Percentiles rank a stretch among this genome's conserved stretches.
These are phyloP conservation scores for Chrysopogon serrulatus DNA, from an alignment of 176 grass and related monocot species.

Conservation along the genomic window DNA sequence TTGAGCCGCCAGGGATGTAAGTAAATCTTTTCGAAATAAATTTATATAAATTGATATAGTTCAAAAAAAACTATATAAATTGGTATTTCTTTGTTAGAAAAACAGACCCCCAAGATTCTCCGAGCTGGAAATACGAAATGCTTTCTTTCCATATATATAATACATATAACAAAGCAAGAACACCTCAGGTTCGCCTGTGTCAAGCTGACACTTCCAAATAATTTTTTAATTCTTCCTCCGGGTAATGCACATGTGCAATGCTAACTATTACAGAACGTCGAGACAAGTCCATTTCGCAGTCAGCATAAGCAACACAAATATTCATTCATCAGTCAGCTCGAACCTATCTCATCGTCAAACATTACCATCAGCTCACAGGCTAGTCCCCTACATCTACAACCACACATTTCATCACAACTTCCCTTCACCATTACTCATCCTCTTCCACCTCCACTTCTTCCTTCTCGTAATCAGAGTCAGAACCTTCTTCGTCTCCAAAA, in stretches of 20 bases:
- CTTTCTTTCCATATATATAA: too few species aligned
- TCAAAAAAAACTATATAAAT: not conserved
- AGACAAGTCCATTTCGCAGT: not conserved
- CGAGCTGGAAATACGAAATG: not conserved
- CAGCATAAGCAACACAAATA: not conserved
- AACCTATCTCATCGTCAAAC: not conserved
- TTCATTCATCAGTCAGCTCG: not conserved
- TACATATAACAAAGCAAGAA: not conserved
- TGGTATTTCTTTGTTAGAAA: too few species aligned
- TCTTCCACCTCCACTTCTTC: slow-evolving; percentile 46
- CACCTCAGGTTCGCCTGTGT: not conserved
- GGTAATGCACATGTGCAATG: not conserved
- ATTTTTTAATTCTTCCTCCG: not conserved
- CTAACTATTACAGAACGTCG: not conserved
- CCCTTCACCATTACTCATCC: not conserved
- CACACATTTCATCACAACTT: not conserved
- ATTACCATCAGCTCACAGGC: not conserved
- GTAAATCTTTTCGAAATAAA: not conserved
- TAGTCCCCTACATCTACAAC: not conserved
- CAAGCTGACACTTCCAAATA: not conserved
- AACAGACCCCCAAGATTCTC: not conserved
- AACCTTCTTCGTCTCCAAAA: slow-evolving; percentile 36
- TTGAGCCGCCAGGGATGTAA: not conserved
- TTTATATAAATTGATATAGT: not conserved
- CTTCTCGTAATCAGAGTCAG: slow-evolving; percentile 35